Conservation (phyloP, 2,329 filamentous ascomycete species). For the Fonsecaea pugnacius region DNA sequence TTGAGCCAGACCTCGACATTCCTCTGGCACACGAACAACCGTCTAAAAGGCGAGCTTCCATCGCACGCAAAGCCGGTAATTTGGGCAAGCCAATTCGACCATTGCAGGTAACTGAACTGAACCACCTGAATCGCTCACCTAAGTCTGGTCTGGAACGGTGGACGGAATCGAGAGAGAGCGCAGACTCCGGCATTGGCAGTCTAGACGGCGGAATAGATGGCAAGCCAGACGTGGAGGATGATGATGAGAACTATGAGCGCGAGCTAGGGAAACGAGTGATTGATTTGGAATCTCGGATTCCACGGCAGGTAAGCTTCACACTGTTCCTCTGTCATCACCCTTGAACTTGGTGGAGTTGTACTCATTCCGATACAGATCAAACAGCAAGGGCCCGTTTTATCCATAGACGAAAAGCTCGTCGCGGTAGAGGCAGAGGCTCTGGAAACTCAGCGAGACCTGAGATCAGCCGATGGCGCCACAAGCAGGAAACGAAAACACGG, state of each 20-base stretch:
- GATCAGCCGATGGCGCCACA: constrained; percentile 20
- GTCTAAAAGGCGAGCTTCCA: constrained; percentile 30
- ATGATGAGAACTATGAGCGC: constrained; percentile 29
- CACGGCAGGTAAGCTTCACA: constrained; percentile 22
- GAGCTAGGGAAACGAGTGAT: constrained; percentile 40
- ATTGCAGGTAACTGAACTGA: constrained; percentile 25
- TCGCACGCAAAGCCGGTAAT: constrained; percentile 31
- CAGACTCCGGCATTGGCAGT: constrained; percentile 18
- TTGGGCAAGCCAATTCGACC: constrained; percentile 31
- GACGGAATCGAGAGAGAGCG: constrained; percentile 18
- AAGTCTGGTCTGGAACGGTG: constrained; percentile 2
- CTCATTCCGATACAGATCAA: constrained; percentile 31
- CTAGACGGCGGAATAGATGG: constrained; percentile 15
- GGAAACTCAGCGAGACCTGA: constrained; percentile 41
- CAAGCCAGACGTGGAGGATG: constrained; percentile 17
- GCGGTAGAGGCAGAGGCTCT: constrained; percentile 50
- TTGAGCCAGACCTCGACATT: constrained; percentile 23
- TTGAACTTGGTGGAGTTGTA: background rate
- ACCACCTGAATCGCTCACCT: constrained; percentile 16
- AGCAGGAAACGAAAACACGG: constrained; percentile 28
- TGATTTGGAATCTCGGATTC: constrained; percentile 14
- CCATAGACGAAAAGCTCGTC: constrained; percentile 50
- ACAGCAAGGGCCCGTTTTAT: constrained; percentile 40
- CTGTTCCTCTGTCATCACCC: background rate
- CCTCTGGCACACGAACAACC: constrained; percentile 20